Evolutionary conservation across 2,329 filamentous ascomycete genomes (phyloP).

Genomic region (Botryotinia calthae): DNA sequence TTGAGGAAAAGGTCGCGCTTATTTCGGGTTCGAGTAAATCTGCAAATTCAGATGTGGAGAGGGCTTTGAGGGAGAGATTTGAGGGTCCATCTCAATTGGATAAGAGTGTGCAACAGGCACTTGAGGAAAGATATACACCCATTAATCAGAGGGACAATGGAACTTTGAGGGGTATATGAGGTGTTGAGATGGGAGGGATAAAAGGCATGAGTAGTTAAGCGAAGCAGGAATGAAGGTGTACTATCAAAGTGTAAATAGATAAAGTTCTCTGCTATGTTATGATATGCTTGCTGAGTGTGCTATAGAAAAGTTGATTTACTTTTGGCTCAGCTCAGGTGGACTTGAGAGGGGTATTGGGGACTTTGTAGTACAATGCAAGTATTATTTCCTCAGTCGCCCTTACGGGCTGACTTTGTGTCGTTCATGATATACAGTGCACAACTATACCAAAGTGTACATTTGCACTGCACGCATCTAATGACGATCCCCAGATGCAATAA

Average conservation of each 20-base stretch:
- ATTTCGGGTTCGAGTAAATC: slow-evolving; percentile 27
- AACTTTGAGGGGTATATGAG: slow-evolving; percentile 40
- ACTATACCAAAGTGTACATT: not conserved
- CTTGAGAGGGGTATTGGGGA: not conserved
- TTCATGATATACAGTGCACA: not conserved
- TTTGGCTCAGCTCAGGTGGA: not conserved
- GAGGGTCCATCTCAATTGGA: slow-evolving; percentile 44
- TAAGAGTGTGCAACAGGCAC: slow-evolving; percentile 52
- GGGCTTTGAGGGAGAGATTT: slow-evolving; percentile 54
- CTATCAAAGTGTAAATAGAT: slow-evolving; percentile 21
- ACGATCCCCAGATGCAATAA: not conserved
- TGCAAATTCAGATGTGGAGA: slow-evolving; percentile 40
- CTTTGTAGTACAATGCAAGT: slow-evolving; percentile 8
- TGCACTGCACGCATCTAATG: not conserved
- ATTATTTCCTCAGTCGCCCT: slow-evolving; percentile 17
- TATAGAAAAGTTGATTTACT: slow-evolving; percentile 21
- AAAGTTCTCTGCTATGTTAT: slow-evolving; percentile 19
- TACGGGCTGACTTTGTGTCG: slow-evolving; percentile 10
- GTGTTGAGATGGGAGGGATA: not conserved
- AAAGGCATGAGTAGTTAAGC: not conserved
- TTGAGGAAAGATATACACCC: slow-evolving; percentile 55
- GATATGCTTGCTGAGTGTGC: slow-evolving; percentile 19
- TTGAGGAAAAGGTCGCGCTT: slow-evolving; percentile 27
- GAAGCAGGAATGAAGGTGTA: not conserved
- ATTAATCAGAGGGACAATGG: slow-evolving; percentile 42